A percentile compares a stretch with the other conserved stretches of the same genome.
Conservation (phyloP, 768 basidiomycete species). For the Galerina marginata region DNA sequence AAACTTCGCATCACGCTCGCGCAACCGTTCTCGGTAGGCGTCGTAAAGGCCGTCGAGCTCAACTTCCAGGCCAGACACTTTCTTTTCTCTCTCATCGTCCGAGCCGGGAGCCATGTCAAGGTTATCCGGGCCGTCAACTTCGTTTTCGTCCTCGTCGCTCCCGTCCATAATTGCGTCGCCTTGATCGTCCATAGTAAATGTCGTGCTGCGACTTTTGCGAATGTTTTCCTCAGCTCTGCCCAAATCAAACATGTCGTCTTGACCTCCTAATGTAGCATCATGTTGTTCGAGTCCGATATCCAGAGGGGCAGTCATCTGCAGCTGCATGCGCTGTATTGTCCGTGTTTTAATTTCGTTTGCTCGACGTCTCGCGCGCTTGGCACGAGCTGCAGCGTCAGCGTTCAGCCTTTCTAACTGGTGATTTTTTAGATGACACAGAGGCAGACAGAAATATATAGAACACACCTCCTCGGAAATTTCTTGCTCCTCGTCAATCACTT, state of each 20-base stretch:
- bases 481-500: constrained; percentile 84
- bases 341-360: constrained; percentile 88
- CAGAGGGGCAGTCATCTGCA: constrained; percentile 97
- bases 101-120: constrained; percentile 44
- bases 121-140: constrained; percentile 43
- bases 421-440: not conserved
- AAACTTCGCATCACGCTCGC: constrained; percentile 87
- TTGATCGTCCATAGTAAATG: constrained; percentile 46
- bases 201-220: constrained; percentile 36
- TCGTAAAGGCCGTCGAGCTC: constrained; percentile 91
- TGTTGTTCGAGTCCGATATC: constrained; percentile 91
- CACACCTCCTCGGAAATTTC: constrained; percentile 87
- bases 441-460: not conserved
- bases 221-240: constrained; percentile 55
- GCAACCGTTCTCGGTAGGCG: constrained; percentile 78
- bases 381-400: constrained; percentile 70
- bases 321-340: constrained; percentile 92
- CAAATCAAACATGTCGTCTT: constrained; percentile 90
- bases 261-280: constrained; percentile 75
- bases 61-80: constrained; percentile 71
- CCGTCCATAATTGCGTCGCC: constrained; percentile 46
- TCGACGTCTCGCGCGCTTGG: constrained; percentile 81
- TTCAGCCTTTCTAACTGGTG: constrained; percentile 83
- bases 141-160: constrained; percentile 29
- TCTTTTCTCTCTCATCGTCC: constrained; percentile 74